Evolutionary conservation across 495 filamentous ascomycete species (phyloP).

Genomic region (Annulohypoxylon bovei): DNA sequence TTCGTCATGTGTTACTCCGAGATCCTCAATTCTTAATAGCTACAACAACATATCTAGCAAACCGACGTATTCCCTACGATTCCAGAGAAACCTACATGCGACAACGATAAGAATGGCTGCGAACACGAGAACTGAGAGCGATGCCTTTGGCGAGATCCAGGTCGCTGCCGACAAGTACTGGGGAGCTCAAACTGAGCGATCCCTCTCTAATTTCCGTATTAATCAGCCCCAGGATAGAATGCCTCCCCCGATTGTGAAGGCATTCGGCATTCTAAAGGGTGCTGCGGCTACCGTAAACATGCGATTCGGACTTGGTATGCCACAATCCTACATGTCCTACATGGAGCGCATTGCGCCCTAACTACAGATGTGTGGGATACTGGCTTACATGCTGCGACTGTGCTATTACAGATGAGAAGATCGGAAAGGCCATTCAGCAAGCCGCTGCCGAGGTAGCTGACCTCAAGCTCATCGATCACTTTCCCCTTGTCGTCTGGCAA

Average conservation of each 20-base stretch:
- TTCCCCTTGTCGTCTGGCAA: slow-evolving; percentile 99
- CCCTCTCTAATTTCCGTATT: slow-evolving; percentile 96
- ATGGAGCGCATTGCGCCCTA: slow-evolving; percentile 24
- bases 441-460: slow-evolving; percentile 93
- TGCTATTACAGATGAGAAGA: slow-evolving; percentile 74
- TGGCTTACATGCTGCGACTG: slow-evolving; percentile 37
- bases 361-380: slow-evolving; percentile 12
- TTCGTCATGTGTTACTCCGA: slow-evolving; percentile 33
- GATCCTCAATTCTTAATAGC: slow-evolving; percentile 25
- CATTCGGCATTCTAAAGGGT: slow-evolving; percentile 97
- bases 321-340: slow-evolving; percentile 11
- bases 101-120: slow-evolving; percentile 60
- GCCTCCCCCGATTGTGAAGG: slow-evolving; percentile 89
- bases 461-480: slow-evolving; percentile 95
- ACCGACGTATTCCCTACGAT: slow-evolving; percentile 38
- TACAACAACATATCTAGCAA: slow-evolving; percentile 30
- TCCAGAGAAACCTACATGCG: slow-evolving; percentile 58
- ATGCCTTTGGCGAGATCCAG: slow-evolving; percentile 97
- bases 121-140: slow-evolving; percentile 81
- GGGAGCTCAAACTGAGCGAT: slow-evolving; percentile 98
- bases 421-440: slow-evolving; percentile 93
- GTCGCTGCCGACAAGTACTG: slow-evolving; percentile 96
- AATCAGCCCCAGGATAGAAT: slow-evolving; percentile 99
- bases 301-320: slow-evolving; percentile 90
- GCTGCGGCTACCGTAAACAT: slow-evolving; percentile 97